Evolutionary conservation across 2,329 filamentous ascomycete species (phyloP).

Genomic region (Penicillium freii): DNA sequence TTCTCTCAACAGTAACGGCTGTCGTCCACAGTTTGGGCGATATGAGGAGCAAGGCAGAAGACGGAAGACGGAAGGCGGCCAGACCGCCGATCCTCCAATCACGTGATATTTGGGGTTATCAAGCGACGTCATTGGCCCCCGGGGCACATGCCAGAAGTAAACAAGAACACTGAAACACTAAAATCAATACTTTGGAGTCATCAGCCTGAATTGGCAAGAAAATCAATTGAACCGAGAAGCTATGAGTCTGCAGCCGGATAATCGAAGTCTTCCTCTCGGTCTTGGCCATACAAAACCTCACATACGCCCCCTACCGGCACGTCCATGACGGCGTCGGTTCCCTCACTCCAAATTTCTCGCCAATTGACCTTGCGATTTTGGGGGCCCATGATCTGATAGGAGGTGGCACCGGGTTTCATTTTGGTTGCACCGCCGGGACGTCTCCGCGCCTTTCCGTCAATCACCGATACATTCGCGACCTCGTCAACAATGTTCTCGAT

Average conservation of each 20-base stretch:
- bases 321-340: constrained; percentile 97
- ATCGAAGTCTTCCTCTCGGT: constrained; percentile 39
- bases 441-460: constrained; percentile 68
- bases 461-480: constrained; percentile 77
- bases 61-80: constrained; percentile 1
- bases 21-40: neutral
- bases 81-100: neutral
- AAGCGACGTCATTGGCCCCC: constrained; percentile 4
- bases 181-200: neutral
- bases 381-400: constrained; percentile 43
- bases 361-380: constrained; percentile 60
- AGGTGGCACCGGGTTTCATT: constrained; percentile 43
- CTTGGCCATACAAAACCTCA: constrained; percentile 81
- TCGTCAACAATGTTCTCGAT: constrained; percentile 92
- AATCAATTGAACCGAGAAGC: neutral
- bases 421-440: constrained; percentile 44
- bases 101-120: neutral
- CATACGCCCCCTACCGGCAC: constrained; percentile 92
- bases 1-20: neutral
- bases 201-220: neutral
- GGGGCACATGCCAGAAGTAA: neutral
- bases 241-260: constrained; percentile 11
- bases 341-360: constrained; percentile 81
- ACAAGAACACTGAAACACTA: neutral
- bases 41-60: neutral